A percentile compares a stretch with the other conserved stretches of the same genome.
Conservation (phyloP, 257 asterid genomes). For the Phtheirospermum japonicum region DNA sequence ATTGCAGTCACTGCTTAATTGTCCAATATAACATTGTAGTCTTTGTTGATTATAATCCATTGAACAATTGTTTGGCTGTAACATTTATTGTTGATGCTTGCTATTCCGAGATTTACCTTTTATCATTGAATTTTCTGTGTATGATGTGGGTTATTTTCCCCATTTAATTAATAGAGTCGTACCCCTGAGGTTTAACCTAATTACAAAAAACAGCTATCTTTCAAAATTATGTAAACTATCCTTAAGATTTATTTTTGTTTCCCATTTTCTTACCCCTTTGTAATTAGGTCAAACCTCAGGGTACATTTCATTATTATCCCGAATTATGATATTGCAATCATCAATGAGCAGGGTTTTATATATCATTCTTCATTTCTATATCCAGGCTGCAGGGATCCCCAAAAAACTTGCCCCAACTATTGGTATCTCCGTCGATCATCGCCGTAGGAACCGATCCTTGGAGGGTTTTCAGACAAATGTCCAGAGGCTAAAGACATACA, state of each 20-base stretch:
- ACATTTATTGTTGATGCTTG: not conserved
- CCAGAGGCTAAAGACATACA: constrained; percentile 63
- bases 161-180: too few species aligned
- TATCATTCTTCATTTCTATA: not conserved
- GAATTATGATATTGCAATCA: not conserved
- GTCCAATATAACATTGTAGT: not conserved
- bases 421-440: constrained; percentile 58
- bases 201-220: too few species aligned
- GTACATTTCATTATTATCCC: too few species aligned
- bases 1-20: not conserved
- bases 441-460: constrained; percentile 64
- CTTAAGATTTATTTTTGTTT: too few species aligned
- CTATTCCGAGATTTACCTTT: not conserved
- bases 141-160: too few species aligned
- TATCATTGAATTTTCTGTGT: not conserved
- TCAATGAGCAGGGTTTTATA: not conserved
- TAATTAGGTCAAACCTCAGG: too few species aligned
- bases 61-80: not conserved
- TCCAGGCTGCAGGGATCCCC: constrained; percentile 60
- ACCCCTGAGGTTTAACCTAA: too few species aligned
- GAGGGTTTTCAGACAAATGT: constrained; percentile 73
- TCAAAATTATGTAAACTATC: too few species aligned
- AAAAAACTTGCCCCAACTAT: constrained; percentile 62
- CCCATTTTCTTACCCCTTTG: too few species aligned
- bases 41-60: not conserved